These are phyloP conservation scores for Barbatosphaeria neglecta DNA, from an alignment of 495 filamentous ascomycete genomes.

Conservation along the genomic window DNA sequence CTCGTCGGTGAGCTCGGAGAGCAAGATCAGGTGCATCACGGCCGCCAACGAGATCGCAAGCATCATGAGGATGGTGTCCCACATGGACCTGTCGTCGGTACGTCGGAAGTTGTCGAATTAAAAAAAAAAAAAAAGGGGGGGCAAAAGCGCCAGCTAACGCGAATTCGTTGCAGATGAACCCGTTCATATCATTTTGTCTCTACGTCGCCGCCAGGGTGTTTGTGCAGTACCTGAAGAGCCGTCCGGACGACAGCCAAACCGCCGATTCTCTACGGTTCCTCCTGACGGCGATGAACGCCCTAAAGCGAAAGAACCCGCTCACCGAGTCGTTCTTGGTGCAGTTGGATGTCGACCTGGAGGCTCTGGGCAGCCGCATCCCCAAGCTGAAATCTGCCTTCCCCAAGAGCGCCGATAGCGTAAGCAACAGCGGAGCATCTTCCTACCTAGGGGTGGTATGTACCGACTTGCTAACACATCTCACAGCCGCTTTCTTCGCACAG, in stretches of 20 bases:
- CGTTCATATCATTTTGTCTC: constrained; percentile 89
- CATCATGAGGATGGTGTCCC: constrained; percentile 91
- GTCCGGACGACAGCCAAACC: constrained; percentile 73
- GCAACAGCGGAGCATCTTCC: constrained; percentile 6
- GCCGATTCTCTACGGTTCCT: constrained; percentile 80
- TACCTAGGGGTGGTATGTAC: no score
- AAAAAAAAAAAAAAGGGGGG: no score
- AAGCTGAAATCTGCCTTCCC: constrained; percentile 40
- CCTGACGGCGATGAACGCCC: constrained; percentile 72
- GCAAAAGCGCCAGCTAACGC: no score
- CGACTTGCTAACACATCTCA: not conserved
- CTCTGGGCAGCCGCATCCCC: constrained; percentile 40
- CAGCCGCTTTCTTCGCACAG: constrained; percentile 9
- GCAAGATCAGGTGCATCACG: constrained; percentile 84
- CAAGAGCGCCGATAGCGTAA: constrained; percentile 37
- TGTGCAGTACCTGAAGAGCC: constrained; percentile 84
- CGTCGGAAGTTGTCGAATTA: constrained; percentile 19
- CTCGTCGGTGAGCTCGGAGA: constrained; percentile 66
- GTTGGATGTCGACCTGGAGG: constrained; percentile 82
- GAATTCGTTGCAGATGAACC: constrained; percentile 90
- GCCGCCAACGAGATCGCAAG: constrained; percentile 91
- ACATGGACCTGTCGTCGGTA: constrained; percentile 76
- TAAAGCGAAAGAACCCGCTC: constrained; percentile 81
- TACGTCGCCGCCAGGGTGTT: constrained; percentile 93
- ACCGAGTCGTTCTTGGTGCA: constrained; percentile 94